These are phyloP conservation scores for Asparagopsis taxiformis DNA, from an alignment of 31 red algal species.

Conservation along the genomic window DNA sequence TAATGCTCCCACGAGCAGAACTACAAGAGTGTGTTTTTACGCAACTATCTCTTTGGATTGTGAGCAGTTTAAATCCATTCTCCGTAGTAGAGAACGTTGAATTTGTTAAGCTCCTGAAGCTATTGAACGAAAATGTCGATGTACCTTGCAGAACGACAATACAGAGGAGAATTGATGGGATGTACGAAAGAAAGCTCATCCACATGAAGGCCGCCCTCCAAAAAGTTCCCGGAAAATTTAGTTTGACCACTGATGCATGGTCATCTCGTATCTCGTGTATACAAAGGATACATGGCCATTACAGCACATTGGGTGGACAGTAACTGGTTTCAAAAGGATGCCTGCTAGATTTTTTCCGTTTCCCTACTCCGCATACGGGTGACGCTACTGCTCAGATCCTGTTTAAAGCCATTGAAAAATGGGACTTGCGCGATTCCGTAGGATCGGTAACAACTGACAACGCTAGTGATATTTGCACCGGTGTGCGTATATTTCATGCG, in stretches of 20 bases:
- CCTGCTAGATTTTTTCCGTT: slow-evolving; percentile 11
- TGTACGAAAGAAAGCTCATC: neutral
- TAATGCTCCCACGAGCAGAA: too few species aligned
- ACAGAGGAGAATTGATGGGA: neutral
- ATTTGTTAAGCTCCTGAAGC: neutral
- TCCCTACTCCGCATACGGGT: neutral
- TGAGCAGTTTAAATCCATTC: neutral
- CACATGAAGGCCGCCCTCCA: neutral
- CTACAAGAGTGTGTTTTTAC: too few species aligned
- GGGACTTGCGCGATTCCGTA: neutral
- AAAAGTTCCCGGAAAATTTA: neutral
- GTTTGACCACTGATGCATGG: neutral
- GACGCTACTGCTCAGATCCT: neutral
- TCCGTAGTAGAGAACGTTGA: neutral
- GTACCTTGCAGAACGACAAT: neutral
- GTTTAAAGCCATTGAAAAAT: neutral
- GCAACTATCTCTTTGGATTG: neutral
- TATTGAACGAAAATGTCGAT: neutral
- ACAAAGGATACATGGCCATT: neutral
- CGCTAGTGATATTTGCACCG: neutral
- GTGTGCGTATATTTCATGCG: neutral
- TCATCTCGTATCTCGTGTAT: neutral
- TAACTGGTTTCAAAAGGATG: neutral
- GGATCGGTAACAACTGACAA: slow-evolving; percentile 4
- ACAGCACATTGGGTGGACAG: neutral